Evolutionary conservation across 2,329 filamentous ascomycete genomes (phyloP), one percentile per base, ranked within the genome.

Genomic region (Neofusicoccum sp.): DNA sequence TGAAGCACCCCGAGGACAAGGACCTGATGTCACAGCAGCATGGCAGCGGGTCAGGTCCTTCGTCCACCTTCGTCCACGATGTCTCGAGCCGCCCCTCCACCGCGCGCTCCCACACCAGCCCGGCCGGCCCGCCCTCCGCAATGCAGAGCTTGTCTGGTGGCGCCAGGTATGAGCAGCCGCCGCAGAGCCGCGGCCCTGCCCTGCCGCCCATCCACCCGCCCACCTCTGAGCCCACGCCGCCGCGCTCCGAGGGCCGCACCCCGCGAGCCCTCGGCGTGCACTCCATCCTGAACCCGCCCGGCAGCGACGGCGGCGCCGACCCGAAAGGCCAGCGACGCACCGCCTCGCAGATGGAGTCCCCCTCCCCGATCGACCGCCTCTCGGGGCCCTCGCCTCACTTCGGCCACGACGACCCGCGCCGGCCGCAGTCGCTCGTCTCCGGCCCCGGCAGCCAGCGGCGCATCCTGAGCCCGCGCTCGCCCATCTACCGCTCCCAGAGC

Each of bases 391-490:
- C 67, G 65, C 11, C 73, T 71, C 24, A 70, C 69, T 9, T 71
- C 71, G n/a, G 30, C n/a, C 38, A 60, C 28, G 40, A 40, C 6
- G 59, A 54, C 9, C 16, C 24, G 14, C 33, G 48, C n/a, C 59
- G 51, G 33, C 30, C 57, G 26, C 51, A 58, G 33, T 41, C 51
- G 5, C 38, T 40, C 5, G 54, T 31, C 40, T n/a, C 60, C 11
- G 40, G 24, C n/a, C 31, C n/a, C 8, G 47, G 53, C 26, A n/a
- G 38, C 63, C 67, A 45, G 49, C 74, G 59, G 76, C 80, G 80
- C 34, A 80, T 84, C n/a, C 68, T 86, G 63, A 86, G 82, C 9
- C 84, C 86, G 0, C 79, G 80, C 64, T 86, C 86, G 8, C 84
- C 85, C 4, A 57, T 79, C 41, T 75, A 76, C 58, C 80, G 84